Evolutionary conservation across 371 early-diverging fungal species (phyloP).

Genomic region (Rhizopus sp.): DNA sequence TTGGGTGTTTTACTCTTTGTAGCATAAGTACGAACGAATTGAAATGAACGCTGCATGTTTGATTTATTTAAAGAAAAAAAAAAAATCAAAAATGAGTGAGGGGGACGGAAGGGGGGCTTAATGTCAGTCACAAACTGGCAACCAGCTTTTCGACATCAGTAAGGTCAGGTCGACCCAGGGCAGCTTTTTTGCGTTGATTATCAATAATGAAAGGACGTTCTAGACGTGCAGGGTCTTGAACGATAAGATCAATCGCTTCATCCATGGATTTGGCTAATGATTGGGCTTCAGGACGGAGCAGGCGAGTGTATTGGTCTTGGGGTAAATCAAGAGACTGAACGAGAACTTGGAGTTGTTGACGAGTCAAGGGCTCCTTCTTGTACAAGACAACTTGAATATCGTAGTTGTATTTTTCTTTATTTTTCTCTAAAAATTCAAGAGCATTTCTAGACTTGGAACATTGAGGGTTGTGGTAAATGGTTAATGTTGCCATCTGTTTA

Average conservation of each 20-base stretch:
- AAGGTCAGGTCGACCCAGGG: constrained; percentile 49
- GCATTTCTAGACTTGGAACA: constrained; percentile 45
- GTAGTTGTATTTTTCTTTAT: constrained; percentile 25
- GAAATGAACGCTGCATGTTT: background rate
- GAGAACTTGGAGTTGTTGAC: constrained; percentile 26
- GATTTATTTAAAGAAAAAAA: background rate
- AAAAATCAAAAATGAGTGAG: constrained; percentile 3
- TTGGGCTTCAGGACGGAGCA: constrained; percentile 40
- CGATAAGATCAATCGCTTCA: constrained; percentile 39
- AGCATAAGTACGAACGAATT: constrained; percentile 37
- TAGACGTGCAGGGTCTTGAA: constrained; percentile 35
- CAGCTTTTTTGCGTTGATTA: constrained; percentile 42
- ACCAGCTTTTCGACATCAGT: constrained; percentile 32
- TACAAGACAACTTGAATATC: constrained; percentile 34
- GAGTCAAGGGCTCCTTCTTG: constrained; percentile 30
- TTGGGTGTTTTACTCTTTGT: constrained; percentile 51
- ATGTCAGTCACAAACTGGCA: background rate
- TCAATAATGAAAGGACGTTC: constrained; percentile 56
- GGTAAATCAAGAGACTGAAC: constrained; percentile 36
- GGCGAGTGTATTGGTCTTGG: constrained; percentile 20
- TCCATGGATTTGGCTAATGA: constrained; percentile 23
- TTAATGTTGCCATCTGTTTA: constrained; percentile 18
- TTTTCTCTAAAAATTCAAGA: constrained; percentile 29
- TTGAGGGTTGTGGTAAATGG: constrained; percentile 42
- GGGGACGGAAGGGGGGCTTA: background rate